These are phyloP conservation scores for Pseudogymnoascus sp. DNA, from an alignment of 2,329 filamentous ascomycete genomes.

Conservation along the genomic window DNA sequence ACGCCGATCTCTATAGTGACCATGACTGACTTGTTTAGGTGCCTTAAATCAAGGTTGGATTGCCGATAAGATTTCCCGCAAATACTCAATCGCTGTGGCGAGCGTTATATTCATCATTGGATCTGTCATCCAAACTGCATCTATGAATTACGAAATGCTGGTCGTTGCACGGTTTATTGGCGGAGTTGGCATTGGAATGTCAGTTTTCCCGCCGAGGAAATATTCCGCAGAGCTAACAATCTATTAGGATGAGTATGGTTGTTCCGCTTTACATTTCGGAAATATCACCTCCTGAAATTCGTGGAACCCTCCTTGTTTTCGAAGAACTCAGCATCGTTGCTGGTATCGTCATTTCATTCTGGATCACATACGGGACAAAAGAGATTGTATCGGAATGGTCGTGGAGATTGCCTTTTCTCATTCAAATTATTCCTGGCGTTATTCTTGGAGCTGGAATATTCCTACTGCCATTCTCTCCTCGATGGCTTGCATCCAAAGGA, in stretches of 20 bases:
- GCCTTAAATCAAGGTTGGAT: slow-evolving; percentile 42
- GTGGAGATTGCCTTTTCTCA: slow-evolving; percentile 28
- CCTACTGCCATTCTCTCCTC: slow-evolving; percentile 48
- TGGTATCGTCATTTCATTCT: slow-evolving; percentile 37
- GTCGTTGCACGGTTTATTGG: slow-evolving; percentile 43
- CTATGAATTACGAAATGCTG: slow-evolving; percentile 44
- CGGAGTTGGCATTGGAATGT: slow-evolving; percentile 45
- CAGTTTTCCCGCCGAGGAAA: slow-evolving; percentile 22
- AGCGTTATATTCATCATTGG: slow-evolving; percentile 44
- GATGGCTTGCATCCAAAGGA: slow-evolving; percentile 45
- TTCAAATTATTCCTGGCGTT: slow-evolving; percentile 22
- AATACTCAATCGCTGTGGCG: slow-evolving; percentile 44
- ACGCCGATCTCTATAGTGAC: not conserved
- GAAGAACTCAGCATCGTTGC: slow-evolving; percentile 33
- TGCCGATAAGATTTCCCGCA: slow-evolving; percentile 45
- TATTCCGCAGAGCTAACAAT: not conserved
- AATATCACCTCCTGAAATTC: slow-evolving; percentile 35
- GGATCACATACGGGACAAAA: slow-evolving; percentile 36
- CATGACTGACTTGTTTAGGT: slow-evolving; percentile 15
- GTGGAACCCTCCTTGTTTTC: not conserved
- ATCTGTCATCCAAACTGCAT: slow-evolving; percentile 42
- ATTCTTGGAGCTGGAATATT: slow-evolving; percentile 32
- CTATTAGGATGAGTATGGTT: slow-evolving; percentile 30
- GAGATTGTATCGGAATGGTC: slow-evolving; percentile 26
- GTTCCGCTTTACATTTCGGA: slow-evolving; percentile 47